Evolutionary conservation across 2,329 filamentous ascomycete species (phyloP), one percentile per base, ranked within the genome.

Genomic region (Cadophora sp.): DNA sequence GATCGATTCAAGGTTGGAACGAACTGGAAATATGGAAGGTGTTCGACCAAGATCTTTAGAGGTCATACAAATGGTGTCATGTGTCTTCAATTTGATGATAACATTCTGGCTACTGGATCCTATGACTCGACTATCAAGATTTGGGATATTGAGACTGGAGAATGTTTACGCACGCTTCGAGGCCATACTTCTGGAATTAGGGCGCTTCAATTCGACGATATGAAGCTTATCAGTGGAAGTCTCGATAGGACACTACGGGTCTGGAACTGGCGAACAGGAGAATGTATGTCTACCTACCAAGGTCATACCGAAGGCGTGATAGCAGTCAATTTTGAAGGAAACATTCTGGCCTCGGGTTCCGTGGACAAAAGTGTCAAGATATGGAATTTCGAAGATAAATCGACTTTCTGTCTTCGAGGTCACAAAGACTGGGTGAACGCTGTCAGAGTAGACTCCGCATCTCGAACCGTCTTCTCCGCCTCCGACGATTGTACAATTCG

Each of bases 21-120:
- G 69, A 98, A 98, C 79, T 99, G 96, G 96, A 97, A 97, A 79
- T 94, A 97, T 72, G 95, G 96, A 4, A 89, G 95, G 46, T 98
- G 91, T 81, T 90, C 90, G 7, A 91, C 92, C 73, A 94, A 91
- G 77, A 88, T 92, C 14, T 93, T 99, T 79, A 91, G 90, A 73
- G 95, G 94, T 1, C 91, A 98, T 79, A 90, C 88, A 12, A 97
- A 97, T 77, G 95, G 95, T 48, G 89, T 96, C 68, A 96, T 82
- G 48, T 87, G 81, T 75, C 79, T 86, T 58, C 86, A 85, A 75
- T 85, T 99, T 70, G 92, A 97, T 73, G 94, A 98, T 73, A 93
- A 92, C 73, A 92, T 97, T 68, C 85, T 99, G 62, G 95, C 94
- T 9, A 97, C 95, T 0, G 96, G 96, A 9, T 97, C 94, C 0